phyloP scores from a whole-genome alignment of 2,329 filamentous ascomycete genomes.

The Verticillium nubilum region DNA sequence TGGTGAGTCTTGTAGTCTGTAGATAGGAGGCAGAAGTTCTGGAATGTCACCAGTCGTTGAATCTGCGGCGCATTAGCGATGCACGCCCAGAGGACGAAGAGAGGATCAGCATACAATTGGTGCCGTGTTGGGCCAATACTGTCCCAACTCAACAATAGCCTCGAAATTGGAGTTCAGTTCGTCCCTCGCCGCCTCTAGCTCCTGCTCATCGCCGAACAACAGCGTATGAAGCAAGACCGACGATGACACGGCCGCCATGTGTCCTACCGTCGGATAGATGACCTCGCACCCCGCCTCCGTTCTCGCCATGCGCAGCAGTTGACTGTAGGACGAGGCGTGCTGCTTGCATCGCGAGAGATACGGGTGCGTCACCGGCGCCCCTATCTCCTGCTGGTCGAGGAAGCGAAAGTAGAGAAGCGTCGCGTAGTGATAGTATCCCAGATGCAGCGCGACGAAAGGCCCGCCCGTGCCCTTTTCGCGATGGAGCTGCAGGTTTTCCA shows the following conservation, averaged over 20 bases:
- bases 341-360: constrained; percentile 17
- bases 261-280: constrained; percentile 11
- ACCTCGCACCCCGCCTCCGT: constrained; percentile 6
- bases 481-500: constrained; percentile 15
- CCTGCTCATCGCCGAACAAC: constrained; percentile 10
- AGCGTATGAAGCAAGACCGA: constrained; percentile 14
- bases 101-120: constrained; percentile 6
- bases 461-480: constrained; percentile 18
- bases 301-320: constrained; percentile 13
- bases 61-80: constrained; percentile 6
- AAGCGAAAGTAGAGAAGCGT: constrained; percentile 31
- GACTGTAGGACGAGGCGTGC: constrained; percentile 21
- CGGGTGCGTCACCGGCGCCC: not conserved
- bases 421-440: constrained; percentile 30
- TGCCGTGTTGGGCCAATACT: constrained; percentile 11
- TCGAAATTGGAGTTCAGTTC: constrained; percentile 13
- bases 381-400: constrained; percentile 18
- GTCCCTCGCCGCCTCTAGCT: constrained; percentile 5
- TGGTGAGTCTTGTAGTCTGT: constrained; percentile 6
- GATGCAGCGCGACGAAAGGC: constrained; percentile 27
- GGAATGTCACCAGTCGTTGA: constrained; percentile 10
- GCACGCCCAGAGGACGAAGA: rapidly evolving
- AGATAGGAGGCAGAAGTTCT: constrained; percentile 12
- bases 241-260: constrained; percentile 15
- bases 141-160: constrained; percentile 10